A percentile compares a stretch with the other conserved stretches of the same genome.
Conservation (phyloP, 441 rosid genomes). For the Pelargonium cotyledonis region DNA sequence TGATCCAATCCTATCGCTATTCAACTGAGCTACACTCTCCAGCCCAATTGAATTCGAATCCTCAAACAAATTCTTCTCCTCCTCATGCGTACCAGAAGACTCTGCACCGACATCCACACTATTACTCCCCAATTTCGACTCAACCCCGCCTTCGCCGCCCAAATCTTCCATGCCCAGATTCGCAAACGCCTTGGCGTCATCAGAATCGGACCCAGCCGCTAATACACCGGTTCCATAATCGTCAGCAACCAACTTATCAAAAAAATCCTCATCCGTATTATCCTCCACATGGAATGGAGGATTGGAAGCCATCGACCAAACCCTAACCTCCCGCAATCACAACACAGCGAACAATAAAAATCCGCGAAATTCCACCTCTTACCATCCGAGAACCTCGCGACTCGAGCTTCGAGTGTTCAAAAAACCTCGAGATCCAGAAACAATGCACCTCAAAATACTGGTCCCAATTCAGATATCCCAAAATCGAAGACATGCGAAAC, state of each 20-base stretch:
- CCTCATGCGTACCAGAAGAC: constrained; percentile 17
- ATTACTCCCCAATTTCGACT: constrained; percentile 12
- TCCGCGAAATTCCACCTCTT: constrained; percentile 12
- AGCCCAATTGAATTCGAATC: constrained; percentile 20
- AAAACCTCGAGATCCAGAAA: constrained; percentile 18
- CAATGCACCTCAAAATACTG: constrained; percentile 33
- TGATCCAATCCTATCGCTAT: constrained; percentile 23
- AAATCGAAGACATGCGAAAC: constrained; percentile 20
- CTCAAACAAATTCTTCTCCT: constrained; percentile 14
- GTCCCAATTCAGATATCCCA: constrained; percentile 24
- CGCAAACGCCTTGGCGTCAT: constrained; percentile 51
- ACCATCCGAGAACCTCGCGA: constrained; percentile 17
- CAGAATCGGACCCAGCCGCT: constrained; percentile 40
- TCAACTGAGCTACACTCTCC: constrained; percentile 17
- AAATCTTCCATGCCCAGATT: constrained; percentile 41
- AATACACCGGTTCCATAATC: constrained; percentile 38
- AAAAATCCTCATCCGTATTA: constrained; percentile 96
- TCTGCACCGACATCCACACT: constrained; percentile 19
- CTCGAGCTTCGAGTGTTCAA: constrained; percentile 26
- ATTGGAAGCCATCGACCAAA: constrained; percentile 59
- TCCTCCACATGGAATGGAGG: constrained; percentile 84
- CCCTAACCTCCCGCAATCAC: constrained; percentile 30
- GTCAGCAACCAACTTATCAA: constrained; percentile 85
- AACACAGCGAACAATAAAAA: too few relatives aligned
- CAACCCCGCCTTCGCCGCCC: constrained; percentile 17